Evolutionary conservation across 257 asterid genomes (phyloP).

Genomic region (Mitragyna speciosa): DNA sequence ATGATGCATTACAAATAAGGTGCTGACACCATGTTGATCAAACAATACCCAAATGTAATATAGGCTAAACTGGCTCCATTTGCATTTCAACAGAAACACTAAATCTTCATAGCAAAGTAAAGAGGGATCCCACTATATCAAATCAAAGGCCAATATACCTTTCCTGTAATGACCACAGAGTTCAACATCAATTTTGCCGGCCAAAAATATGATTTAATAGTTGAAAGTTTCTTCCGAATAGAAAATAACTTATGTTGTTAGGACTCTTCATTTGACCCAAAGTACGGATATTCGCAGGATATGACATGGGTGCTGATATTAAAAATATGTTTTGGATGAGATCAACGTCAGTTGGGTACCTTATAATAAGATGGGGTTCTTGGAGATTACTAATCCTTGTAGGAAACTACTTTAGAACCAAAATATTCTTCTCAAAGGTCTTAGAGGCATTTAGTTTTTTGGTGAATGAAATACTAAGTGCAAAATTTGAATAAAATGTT

Average conservation of each 20-base stretch:
- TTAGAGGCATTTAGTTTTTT: background rate
- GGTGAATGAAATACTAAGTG: background rate
- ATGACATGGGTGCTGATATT: too few relatives aligned
- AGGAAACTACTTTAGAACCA: background rate
- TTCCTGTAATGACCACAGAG: background rate
- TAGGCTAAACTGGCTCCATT: background rate
- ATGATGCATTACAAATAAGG: background rate
- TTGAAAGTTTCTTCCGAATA: background rate
- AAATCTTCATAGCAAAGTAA: background rate
- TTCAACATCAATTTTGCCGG: background rate
- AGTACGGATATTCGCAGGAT: too few relatives aligned
- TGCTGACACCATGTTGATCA: too few relatives aligned
- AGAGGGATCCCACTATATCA: background rate
- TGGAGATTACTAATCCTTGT: background rate
- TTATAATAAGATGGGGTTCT: background rate
- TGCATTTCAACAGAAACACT: background rate
- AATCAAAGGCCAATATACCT: background rate
- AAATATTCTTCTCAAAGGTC: background rate
- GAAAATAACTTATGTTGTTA: too few relatives aligned
- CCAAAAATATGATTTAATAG: background rate
- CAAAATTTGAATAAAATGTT: background rate
- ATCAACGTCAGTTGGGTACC: background rate
- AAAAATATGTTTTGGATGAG: too few relatives aligned
- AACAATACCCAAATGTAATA: background rate
- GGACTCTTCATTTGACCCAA: too few relatives aligned